Conservation (phyloP, 495 filamentous ascomycete species). For the Aspergillus indologenus region DNA sequence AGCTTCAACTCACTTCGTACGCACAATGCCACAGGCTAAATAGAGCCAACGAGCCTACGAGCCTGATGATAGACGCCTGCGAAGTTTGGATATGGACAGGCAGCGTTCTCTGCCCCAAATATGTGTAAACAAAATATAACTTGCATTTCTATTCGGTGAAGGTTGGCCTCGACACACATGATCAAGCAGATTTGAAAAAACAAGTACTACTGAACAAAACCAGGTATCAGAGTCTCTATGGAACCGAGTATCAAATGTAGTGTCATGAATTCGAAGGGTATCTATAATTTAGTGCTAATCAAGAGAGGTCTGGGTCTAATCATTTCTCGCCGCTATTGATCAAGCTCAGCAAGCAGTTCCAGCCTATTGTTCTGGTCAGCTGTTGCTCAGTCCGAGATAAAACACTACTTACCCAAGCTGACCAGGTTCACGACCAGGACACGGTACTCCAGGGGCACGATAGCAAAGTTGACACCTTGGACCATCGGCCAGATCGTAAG, state of each 20-base stretch:
- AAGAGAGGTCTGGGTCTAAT: constrained; percentile 11
- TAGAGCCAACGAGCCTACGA: background rate
- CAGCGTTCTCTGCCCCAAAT: background rate
- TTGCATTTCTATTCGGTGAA: no score
- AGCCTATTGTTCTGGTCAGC: constrained; percentile 55
- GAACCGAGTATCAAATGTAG: no score
- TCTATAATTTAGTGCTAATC: constrained; percentile 19
- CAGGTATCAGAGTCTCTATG: no score
- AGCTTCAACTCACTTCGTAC: background rate
- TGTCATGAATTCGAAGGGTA: constrained; percentile 21
- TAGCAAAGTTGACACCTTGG: constrained; percentile 85
- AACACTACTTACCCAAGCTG: constrained; percentile 56
- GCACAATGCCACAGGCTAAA: background rate
- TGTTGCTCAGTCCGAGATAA: background rate
- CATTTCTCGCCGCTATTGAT: constrained; percentile 60
- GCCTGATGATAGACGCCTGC: background rate
- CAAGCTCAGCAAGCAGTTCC: constrained; percentile 94
- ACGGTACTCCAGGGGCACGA: constrained; percentile 82
- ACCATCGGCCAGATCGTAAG: constrained; percentile 92
- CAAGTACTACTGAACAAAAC: no score
- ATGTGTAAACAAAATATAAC: background rate
- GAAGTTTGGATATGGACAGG: background rate
- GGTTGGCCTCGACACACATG: no score
- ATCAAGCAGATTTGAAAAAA: no score
- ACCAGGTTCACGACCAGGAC: constrained; percentile 88